phyloP scores from a whole-genome alignment of 2,329 filamentous ascomycete genomes.

The Colletotrichum costaricense region DNA sequence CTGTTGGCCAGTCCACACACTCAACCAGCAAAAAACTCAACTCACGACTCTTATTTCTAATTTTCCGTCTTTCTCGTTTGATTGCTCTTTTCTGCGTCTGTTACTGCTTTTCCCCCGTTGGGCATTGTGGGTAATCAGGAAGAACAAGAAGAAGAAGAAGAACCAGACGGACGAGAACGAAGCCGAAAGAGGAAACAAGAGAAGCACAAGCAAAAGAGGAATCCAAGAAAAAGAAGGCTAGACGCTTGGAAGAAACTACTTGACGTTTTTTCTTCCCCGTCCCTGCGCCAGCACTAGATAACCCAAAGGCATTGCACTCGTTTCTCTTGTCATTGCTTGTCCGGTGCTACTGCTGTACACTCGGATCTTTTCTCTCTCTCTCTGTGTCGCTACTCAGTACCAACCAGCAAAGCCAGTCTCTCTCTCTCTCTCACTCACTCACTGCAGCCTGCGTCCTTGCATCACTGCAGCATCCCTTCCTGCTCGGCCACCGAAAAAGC shows the following conservation, averaged over 20 bases:
- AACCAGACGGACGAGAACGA: background rate
- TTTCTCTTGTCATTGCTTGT: constrained; percentile 11
- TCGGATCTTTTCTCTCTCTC: constrained; percentile 22
- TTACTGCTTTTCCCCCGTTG: constrained; percentile 7
- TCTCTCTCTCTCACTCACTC: background rate
- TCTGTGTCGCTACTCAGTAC: no score
- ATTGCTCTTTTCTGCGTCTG: constrained; percentile 9
- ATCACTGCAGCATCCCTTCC: background rate
- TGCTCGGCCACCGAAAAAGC: constrained; percentile 34
- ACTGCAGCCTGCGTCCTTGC: background rate
- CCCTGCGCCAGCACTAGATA: constrained; percentile 7
- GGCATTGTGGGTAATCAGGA: constrained; percentile 12
- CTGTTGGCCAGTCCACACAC: constrained; percentile 5
- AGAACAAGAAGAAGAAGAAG: constrained; percentile 8
- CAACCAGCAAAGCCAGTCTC: background rate
- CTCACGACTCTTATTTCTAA: background rate
- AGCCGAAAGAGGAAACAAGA: background rate
- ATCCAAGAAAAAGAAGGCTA: background rate
- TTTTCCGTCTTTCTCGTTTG: background rate
- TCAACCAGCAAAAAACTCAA: background rate
- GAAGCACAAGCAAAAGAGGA: background rate
- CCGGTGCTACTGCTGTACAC: constrained; percentile 7
- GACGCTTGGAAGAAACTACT: background rate
- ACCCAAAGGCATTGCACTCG: constrained; percentile 1
- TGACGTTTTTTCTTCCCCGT: constrained; percentile 2